These are phyloP conservation scores for Parasarocladium wereldwijsianum DNA, from an alignment of 2,329 filamentous ascomycete species.

Conservation along the genomic window DNA sequence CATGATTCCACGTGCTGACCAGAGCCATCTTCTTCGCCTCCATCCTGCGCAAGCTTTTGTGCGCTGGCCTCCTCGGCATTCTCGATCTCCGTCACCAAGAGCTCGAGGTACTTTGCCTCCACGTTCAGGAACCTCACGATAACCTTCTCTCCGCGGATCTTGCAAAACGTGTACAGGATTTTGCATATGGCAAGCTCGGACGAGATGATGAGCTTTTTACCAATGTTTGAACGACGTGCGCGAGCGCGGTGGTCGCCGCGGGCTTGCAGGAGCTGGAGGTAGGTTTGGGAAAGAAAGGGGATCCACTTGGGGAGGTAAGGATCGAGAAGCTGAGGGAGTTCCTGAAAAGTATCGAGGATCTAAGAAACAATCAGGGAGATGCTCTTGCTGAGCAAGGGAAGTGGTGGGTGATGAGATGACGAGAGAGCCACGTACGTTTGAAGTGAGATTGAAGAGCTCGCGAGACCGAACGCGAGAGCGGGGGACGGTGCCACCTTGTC, in stretches of 20 bases:
- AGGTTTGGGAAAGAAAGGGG: slow-evolving; percentile 59
- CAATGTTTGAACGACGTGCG: too few species aligned
- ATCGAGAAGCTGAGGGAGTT: slow-evolving; percentile 87
- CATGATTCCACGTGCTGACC: too few species aligned
- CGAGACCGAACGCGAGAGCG: slow-evolving; percentile 30
- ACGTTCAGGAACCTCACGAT: slow-evolving; percentile 83
- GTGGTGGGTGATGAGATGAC: slow-evolving; percentile 6
- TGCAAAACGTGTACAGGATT: slow-evolving; percentile 82
- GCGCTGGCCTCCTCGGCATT: slow-evolving; percentile 24
- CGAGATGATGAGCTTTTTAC: slow-evolving; percentile 29
- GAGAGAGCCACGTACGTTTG: slow-evolving; percentile 24
- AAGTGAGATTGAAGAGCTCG: slow-evolving; percentile 33
- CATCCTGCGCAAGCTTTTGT: slow-evolving; percentile 4
- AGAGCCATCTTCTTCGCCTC: slow-evolving; percentile 1
- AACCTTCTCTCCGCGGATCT: slow-evolving; percentile 86
- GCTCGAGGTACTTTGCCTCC: slow-evolving; percentile 72
- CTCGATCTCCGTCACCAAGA: slow-evolving; percentile 63
- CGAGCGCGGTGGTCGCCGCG: too few species aligned
- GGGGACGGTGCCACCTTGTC: slow-evolving; percentile 21
- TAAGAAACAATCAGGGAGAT: slow-evolving; percentile 11
- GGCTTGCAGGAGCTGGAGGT: slow-evolving; percentile 46
- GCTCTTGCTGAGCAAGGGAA: background rate
- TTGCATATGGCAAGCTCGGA: slow-evolving; percentile 60
- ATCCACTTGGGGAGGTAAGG: slow-evolving; percentile 65
- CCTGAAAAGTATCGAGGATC: slow-evolving; percentile 78